Percentiles rank a stretch among this genome's conserved stretches.
phyloP scores from a whole-genome alignment of 139 green algal species.

The Microglena sp. region DNA sequence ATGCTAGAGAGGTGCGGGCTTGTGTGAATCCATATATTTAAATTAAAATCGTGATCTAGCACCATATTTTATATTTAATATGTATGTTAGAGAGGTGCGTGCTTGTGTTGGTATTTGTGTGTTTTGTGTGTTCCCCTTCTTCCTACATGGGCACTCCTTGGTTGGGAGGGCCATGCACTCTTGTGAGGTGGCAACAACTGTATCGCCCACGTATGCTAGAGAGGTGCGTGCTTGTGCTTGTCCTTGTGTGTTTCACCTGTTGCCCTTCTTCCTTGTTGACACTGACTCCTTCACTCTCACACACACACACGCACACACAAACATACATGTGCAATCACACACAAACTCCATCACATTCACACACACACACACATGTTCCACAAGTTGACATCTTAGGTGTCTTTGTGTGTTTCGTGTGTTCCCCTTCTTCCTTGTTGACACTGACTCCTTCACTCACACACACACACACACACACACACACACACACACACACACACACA shows the following conservation, averaged over 20 bases:
- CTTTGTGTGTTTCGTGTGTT: background rate
- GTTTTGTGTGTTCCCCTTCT: too few relatives aligned
- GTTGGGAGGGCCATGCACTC: constrained; percentile 61
- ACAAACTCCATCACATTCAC: too few relatives aligned
- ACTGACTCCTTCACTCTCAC: constrained; percentile 80
- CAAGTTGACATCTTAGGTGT: constrained; percentile 38
- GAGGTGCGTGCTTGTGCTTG: constrained; percentile 42
- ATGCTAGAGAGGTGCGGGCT: constrained; percentile 61
- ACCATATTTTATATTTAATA: constrained; percentile 77
- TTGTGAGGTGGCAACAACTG: constrained; percentile 72
- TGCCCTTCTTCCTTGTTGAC: too few relatives aligned
- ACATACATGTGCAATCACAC: too few relatives aligned
- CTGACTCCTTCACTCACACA: too few relatives aligned
- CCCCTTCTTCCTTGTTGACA: too few relatives aligned
- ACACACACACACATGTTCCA: constrained; percentile 79
- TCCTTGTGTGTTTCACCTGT: background rate
- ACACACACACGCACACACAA: too few relatives aligned
- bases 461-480: too few relatives aligned
- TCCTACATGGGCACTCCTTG: constrained; percentile 19
- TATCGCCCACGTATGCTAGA: constrained; percentile 86
- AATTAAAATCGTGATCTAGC: too few relatives aligned
- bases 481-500: too few relatives aligned
- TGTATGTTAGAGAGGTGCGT: constrained; percentile 75
- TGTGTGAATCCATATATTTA: too few relatives aligned
- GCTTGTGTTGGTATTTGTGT: background rate